Evolutionary conservation across 2,329 filamentous ascomycete genomes (phyloP), one percentile per base, ranked within the genome.

Genomic region (Colletotrichum horii): DNA sequence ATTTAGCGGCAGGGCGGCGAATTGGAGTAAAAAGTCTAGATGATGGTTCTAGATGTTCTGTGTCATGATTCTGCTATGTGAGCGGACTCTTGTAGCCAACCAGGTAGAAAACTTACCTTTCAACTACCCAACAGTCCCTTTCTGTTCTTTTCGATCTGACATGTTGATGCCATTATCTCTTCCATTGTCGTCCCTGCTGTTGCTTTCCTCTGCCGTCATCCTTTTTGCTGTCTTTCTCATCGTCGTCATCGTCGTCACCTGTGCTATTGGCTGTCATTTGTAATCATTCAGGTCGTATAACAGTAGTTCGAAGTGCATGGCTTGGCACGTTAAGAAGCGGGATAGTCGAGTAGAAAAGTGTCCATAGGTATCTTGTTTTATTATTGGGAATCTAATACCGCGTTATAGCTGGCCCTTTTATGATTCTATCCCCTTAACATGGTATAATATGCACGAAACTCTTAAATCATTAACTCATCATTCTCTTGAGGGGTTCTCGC

Each of bases 391-490:
- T 61, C 55, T 62, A 62, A 48, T n/a, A 24, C 67, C 67, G 16
- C 55, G 22, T 4, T 67, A 12, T 11, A 34, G 48, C 32, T 12
- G 15, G 58, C 38, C 32, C 8, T 19, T 58, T 69, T 34, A 69
- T 69, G n/a, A 28, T 34, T 38, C 16, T 32, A 38, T 24, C n/a
- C 64, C 24, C 22, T 6, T 15, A 55, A 52, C 28, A 32, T 28
- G 16, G 8, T 8, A 30, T 22, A 56, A 24, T n/a, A 56, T 12
- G 32, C 26, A 52, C 14, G 2, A 55, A 60, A 19, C 15, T 38
- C 16, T 30, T 12, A 66, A 65, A n/a, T 72, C 70, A 24, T 72
- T 24, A 24, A 8, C 52, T 69, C 70, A 6, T 69, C 64, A 72
- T n/a, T 24, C 34, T 26, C 22, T 32, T 19, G 15, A 22, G 24